Evolutionary conservation across 768 basidiomycete species (phyloP).

Genomic region (Calocybe gangraenosa): DNA sequence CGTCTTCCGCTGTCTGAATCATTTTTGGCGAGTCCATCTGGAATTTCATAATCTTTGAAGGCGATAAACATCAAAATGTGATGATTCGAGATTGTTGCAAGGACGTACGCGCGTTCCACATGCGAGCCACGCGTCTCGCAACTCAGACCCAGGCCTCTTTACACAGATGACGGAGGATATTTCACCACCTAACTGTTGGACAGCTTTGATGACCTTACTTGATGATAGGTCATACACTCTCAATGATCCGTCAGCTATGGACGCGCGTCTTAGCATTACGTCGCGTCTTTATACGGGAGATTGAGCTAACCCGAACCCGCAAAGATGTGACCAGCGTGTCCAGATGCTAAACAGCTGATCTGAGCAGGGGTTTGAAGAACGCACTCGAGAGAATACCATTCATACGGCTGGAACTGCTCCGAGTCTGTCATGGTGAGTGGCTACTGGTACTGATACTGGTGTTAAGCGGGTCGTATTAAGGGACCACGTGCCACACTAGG

Average conservation of each 20-base stretch:
- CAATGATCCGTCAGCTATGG: constrained; percentile 63
- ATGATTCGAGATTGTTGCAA: background rate
- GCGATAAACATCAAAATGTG: background rate
- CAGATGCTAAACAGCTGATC: constrained; percentile 51
- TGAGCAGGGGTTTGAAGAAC: constrained; percentile 41
- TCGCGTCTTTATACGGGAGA: background rate
- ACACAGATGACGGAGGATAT: constrained; percentile 59
- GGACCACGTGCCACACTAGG: too few relatives aligned
- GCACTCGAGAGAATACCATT: constrained; percentile 18
- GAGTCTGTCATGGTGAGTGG: constrained; percentile 7
- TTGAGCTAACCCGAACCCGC: constrained; percentile 56
- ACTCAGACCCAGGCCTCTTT: constrained; percentile 32
- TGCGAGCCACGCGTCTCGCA: constrained; percentile 61
- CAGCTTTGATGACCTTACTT: constrained; percentile 57
- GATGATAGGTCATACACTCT: constrained; percentile 61
- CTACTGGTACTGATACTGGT: too few relatives aligned
- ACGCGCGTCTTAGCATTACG: constrained; percentile 1
- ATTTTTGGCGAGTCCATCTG: constrained; percentile 44
- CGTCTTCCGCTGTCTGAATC: constrained; percentile 51
- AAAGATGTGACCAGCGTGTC: constrained; percentile 44
- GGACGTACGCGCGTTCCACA: constrained; percentile 52
- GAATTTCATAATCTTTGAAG: constrained; percentile 37
- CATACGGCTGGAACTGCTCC: constrained; percentile 9
- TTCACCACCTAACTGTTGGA: constrained; percentile 52
- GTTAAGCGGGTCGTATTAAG: too few relatives aligned